Base-by-base conservation (phyloP, 78 protist genomes). In the Dictyostelium capitatum region DNA sequence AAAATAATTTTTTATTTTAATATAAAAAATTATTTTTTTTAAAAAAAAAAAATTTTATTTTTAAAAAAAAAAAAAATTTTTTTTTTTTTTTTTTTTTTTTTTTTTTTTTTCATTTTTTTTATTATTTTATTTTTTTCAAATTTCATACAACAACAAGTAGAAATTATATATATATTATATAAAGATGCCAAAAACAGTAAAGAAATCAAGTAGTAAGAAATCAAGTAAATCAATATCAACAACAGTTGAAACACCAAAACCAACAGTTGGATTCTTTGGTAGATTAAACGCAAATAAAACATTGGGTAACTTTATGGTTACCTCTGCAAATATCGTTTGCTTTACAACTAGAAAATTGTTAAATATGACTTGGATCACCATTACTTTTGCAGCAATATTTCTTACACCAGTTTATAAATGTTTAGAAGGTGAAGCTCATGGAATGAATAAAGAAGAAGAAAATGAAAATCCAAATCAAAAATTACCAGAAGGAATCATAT, bases 241-340 rank as follows among this genome's bases (percentile, higher is more conserved):
- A n/a, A 41, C 59, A 32, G 15, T 41, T 6, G 50, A 80, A 65
- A 80, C 77, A 80, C 69, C 69, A 59, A 59, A 59, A 59, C 69
- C 69, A 15, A 6, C 69, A 59, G 69, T 59, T 59, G 69, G 69
- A 59, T 59, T 59, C 25, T 59, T 59, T 59, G 8, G 11, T 9
- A 59, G 69, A 59, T 23, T 59, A 59, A 59, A 30, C 1, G 69
- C 69, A 7, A 59, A 59, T 19, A 59, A 59, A 23, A 59, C 69
- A 59, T 59, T 59, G 11, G 69, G 69, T 6, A 69, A 69, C 30
- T 11, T 69, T 69, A 15, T 69, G 23, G 77, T 69, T 69, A 17
- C 46, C 14, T 37, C 77, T 17, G 77, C 50, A 69, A 69, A 69
- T 32, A 11, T 69, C 11, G 77, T 69, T 69, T 37, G 53, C 15